Percentiles rank a stretch among this genome's conserved stretches.
phyloP scores from a whole-genome alignment of 805 yeast genomes.

The Ogataea siamensis region DNA sequence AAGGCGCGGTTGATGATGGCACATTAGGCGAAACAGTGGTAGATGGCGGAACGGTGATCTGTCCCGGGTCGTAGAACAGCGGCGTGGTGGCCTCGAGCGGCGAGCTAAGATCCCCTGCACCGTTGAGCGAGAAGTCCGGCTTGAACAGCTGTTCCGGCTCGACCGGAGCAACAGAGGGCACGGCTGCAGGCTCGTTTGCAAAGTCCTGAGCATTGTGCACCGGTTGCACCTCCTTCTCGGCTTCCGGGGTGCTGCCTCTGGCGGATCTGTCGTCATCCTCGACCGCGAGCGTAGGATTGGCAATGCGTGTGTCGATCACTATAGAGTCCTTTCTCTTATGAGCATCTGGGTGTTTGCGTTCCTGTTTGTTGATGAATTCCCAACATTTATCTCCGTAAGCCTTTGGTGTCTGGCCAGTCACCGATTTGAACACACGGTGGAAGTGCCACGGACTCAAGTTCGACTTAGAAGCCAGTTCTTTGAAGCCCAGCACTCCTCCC shows the following conservation, averaged over 20 bases:
- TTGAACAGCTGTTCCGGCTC: constrained; percentile 8
- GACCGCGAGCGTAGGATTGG: constrained; percentile 32
- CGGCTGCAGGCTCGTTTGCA: too few species aligned
- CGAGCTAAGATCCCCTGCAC: constrained; percentile 11
- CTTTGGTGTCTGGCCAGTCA: constrained; percentile 85
- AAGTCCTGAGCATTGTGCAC: not conserved
- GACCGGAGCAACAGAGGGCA: not conserved
- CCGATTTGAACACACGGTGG: constrained; percentile 83
- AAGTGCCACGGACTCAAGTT: constrained; percentile 90
- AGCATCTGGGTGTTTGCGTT: constrained; percentile 19
- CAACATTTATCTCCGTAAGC: constrained; percentile 84
- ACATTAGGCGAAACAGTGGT: constrained; percentile 5
- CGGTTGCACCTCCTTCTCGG: constrained; percentile 1
- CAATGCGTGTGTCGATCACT: constrained; percentile 32
- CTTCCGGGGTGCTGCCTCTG: not conserved
- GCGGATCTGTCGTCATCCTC: not conserved
- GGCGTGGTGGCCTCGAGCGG: constrained; percentile 16
- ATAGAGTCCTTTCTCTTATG: constrained; percentile 22
- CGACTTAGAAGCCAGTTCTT: constrained; percentile 82
- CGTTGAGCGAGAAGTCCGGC: constrained; percentile 6
- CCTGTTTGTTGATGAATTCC: constrained; percentile 47
- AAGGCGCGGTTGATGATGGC: constrained; percentile 3
- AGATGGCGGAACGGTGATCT: constrained; percentile 1
- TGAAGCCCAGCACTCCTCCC: constrained; percentile 80
- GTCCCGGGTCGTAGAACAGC: constrained; percentile 7